Percentiles rank a stretch among this genome's conserved stretches.
These are phyloP conservation scores for Ocimum tenuiflorum DNA, from an alignment of 257 asterid genomes.

Conservation along the genomic window DNA sequence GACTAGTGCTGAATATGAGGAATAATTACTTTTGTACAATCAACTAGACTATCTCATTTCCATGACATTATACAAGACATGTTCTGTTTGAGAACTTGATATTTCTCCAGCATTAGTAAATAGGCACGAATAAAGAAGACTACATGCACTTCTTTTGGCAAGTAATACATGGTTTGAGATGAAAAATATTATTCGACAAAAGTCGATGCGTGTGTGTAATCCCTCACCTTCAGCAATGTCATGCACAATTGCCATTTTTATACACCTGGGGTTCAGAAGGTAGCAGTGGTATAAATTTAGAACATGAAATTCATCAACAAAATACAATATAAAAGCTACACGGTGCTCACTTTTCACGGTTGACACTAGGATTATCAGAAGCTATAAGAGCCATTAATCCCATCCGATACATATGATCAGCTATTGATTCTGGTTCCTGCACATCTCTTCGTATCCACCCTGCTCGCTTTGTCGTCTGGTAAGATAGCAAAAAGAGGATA, in stretches of 20 bases:
- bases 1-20: not conserved
- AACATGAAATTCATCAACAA: not conserved
- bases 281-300: not conserved
- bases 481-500: not conserved
- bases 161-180: not conserved
- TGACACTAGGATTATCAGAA: conserved; percentile 76
- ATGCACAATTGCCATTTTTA: conserved; percentile 93
- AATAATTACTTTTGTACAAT: not conserved
- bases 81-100: not conserved
- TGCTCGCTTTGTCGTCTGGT: conserved; percentile 74
- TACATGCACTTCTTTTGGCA: not conserved
- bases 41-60: not conserved
- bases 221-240: conserved; percentile 93
- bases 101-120: not conserved
- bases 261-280: conserved; percentile 53
- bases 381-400: conserved; percentile 88
- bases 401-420: conserved; percentile 97
- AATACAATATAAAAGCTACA: not conserved
- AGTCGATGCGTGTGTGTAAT: not conserved
- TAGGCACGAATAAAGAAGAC: not conserved
- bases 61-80: not conserved
- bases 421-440: conserved; percentile 74
- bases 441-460: conserved; percentile 75
- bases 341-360: conserved; percentile 67
- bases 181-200: not conserved